Conservation (phyloP, 257 asterid species). For the Solanum corneliomulleri region DNA sequence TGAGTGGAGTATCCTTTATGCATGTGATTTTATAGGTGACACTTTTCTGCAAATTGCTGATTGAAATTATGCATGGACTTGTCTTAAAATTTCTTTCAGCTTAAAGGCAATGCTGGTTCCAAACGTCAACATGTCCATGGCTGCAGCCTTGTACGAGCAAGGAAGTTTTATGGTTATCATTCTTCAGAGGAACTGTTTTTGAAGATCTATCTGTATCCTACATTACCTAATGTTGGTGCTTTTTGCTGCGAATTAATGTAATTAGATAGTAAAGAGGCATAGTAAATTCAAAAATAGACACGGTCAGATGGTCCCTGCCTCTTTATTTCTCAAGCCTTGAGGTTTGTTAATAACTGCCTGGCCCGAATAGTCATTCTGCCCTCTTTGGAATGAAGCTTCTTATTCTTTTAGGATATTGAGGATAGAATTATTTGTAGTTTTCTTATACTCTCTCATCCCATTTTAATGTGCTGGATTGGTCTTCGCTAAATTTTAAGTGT, state of each 20-base stretch:
- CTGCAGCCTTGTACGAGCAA: conserved; percentile 70
- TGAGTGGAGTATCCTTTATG: neutral
- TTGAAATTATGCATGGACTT: conserved; percentile 1
- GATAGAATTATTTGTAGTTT: neutral
- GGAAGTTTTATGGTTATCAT: conserved; percentile 86
- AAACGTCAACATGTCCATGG: conserved; percentile 92
- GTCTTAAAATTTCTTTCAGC: conserved; percentile 33
- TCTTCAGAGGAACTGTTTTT: conserved; percentile 77
- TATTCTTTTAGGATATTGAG: neutral
- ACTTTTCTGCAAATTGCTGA: conserved; percentile 6
- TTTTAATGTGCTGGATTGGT: neutral
- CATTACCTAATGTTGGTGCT: neutral
- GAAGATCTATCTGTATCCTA: conserved; percentile 95
- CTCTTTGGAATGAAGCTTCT: neutral
- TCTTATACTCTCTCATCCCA: neutral
- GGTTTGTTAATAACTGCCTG: neutral
- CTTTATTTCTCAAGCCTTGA: neutral
- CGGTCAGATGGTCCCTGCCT: neutral
- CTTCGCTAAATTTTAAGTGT: neutral
- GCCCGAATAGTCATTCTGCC: neutral
- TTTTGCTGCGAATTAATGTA: neutral
- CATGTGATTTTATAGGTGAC: neutral
- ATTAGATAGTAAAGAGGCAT: neutral
- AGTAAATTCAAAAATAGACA: neutral
- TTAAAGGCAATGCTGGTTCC: conserved; percentile 64